Evolutionary conservation across 2,329 filamentous ascomycete genomes (phyloP).

Genomic region (Nothophaeocryptopus gaeumannii): DNA sequence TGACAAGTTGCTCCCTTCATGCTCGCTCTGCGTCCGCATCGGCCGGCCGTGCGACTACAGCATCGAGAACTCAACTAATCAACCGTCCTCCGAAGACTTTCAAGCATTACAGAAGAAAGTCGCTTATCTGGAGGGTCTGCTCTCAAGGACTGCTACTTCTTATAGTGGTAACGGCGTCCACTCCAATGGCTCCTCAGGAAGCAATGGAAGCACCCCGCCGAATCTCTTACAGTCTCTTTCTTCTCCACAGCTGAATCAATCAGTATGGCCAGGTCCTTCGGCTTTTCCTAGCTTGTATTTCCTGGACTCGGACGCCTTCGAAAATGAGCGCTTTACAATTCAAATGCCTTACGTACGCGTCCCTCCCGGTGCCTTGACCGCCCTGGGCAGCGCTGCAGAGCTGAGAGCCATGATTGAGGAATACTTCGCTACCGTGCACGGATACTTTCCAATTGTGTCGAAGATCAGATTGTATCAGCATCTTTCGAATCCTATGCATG

Average conservation of each 20-base stretch:
- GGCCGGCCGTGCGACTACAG: constrained; percentile 28
- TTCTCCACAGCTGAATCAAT: neutral
- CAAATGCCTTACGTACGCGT: constrained; percentile 41
- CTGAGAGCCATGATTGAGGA: constrained; percentile 40
- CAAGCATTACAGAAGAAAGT: constrained; percentile 25
- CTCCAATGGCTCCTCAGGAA: constrained; percentile 4
- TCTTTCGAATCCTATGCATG: constrained; percentile 42
- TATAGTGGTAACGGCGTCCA: constrained; percentile 15
- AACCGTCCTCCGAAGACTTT: constrained; percentile 25
- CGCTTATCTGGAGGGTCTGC: constrained; percentile 22
- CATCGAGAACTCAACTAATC: constrained; percentile 12
- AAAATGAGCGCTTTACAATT: constrained; percentile 37
- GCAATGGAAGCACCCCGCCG: constrained; percentile 27
- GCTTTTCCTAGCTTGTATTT: constrained; percentile 46
- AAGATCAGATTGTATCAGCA: constrained; percentile 45
- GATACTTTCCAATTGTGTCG: constrained; percentile 51
- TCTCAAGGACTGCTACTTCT: constrained; percentile 4
- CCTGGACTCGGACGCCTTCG: constrained; percentile 44
- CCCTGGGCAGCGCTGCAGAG: constrained; percentile 39
- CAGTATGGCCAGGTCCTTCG: constrained; percentile 12
- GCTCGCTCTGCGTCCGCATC: constrained; percentile 43
- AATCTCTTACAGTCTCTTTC: constrained; percentile 29
- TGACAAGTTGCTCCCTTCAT: constrained; percentile 50
- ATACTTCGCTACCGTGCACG: constrained; percentile 48
- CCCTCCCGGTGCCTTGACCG: constrained; percentile 36